phyloP scores from a whole-genome alignment of 345 rosid genomes.

The Aquilaria sinensis region DNA sequence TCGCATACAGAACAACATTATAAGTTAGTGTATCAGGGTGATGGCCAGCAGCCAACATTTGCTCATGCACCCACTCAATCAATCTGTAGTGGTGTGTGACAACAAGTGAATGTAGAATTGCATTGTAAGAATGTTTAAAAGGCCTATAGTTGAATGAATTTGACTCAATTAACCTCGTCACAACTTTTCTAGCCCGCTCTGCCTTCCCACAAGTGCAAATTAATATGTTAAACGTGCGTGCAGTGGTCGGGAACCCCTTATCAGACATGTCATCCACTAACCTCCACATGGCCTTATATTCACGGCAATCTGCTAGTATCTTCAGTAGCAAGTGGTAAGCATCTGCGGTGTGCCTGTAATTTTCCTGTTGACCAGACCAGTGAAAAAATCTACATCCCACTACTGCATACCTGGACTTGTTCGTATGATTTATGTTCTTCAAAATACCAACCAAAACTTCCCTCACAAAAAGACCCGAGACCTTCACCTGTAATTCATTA shows the following conservation, averaged over 20 bases:
- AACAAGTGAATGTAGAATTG: constrained; percentile 57
- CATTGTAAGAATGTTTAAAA: constrained; percentile 71
- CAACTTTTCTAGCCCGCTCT: constrained; percentile 60
- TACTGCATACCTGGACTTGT: constrained; percentile 54
- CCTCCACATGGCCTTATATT: constrained; percentile 91
- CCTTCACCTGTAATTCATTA: constrained; percentile 47
- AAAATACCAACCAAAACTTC: constrained; percentile 70
- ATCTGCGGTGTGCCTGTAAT: constrained; percentile 57
- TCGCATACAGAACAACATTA: constrained; percentile 65
- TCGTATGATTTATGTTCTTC: constrained; percentile 34
- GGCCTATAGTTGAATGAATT: constrained; percentile 73
- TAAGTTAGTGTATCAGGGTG: constrained; percentile 62
- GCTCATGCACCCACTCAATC: constrained; percentile 87
- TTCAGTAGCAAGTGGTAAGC: constrained; percentile 75
- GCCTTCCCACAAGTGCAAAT: constrained; percentile 79
- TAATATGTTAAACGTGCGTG: constrained; percentile 74
- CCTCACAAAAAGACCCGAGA: constrained; percentile 74
- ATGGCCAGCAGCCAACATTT: constrained; percentile 60
- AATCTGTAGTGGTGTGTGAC: constrained; percentile 51
- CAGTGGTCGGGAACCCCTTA: constrained; percentile 65
- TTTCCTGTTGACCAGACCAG: constrained; percentile 59
- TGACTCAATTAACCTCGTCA: constrained; percentile 74
- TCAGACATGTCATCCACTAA: constrained; percentile 79
- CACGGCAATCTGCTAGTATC: constrained; percentile 70
- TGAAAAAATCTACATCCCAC: constrained; percentile 66